phyloP scores from a whole-genome alignment of 75 land plant species.

The Chamaecyparis obtusa region DNA sequence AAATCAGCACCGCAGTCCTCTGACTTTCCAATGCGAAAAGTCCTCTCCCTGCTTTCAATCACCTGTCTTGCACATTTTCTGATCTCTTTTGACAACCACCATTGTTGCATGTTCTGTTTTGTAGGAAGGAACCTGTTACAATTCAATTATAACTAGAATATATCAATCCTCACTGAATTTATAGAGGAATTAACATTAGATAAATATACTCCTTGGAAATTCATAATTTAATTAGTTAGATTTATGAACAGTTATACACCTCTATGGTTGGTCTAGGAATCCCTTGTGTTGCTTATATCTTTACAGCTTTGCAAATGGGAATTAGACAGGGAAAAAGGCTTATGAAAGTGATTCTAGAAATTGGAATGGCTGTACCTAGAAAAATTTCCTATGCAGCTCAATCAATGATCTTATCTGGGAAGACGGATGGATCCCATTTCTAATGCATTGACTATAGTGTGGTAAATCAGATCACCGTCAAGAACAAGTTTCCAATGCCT shows the following conservation, averaged over 20 bases:
- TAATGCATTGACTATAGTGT: too few relatives aligned
- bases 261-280: background rate
- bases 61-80: constrained; percentile 9
- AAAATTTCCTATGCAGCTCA: too few relatives aligned
- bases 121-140: constrained; percentile 40
- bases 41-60: constrained; percentile 25
- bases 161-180: background rate
- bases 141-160: background rate
- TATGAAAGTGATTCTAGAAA: too few relatives aligned
- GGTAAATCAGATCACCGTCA: too few relatives aligned
- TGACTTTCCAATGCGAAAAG: constrained; percentile 13
- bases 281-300: background rate
- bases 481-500: too few relatives aligned
- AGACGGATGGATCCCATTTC: too few relatives aligned
- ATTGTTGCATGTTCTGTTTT: constrained; percentile 18
- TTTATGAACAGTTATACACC: background rate
- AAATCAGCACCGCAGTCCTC: too few relatives aligned
- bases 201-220: background rate
- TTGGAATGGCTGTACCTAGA: too few relatives aligned
- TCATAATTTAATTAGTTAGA: background rate
- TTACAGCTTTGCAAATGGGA: background rate
- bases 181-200: background rate
- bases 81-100: constrained; percentile 18
- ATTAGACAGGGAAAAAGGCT: background rate
- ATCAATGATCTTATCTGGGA: too few relatives aligned